These are phyloP conservation scores for Dimargaris verticillata DNA, from an alignment of 192 early-diverging fungal species.

Conservation along the genomic window DNA sequence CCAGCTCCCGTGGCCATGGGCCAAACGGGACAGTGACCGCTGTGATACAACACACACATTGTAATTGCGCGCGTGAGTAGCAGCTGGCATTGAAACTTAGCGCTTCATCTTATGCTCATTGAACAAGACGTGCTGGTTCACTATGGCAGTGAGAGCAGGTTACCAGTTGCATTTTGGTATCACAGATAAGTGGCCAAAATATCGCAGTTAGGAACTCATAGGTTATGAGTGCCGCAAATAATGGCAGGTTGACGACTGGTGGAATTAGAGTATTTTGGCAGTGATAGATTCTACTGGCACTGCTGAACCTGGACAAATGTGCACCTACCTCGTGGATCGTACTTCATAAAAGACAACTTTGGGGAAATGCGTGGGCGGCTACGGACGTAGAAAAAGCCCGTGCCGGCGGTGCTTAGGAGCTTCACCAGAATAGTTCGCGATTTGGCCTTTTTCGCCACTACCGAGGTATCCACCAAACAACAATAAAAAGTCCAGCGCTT, in stretches of 20 bases:
- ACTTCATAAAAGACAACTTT: slow-evolving; percentile 84
- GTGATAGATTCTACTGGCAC: neutral
- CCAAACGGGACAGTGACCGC: no score
- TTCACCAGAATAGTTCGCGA: slow-evolving; percentile 73
- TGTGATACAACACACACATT: no score
- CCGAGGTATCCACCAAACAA: neutral
- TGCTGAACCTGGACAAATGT: neutral
- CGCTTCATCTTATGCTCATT: slow-evolving; percentile 66
- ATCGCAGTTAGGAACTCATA: neutral
- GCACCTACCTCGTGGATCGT: slow-evolving; percentile 65
- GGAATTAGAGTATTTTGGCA: neutral
- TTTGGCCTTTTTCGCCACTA: slow-evolving; percentile 74
- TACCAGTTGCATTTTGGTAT: neutral
- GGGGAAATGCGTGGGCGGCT: slow-evolving; percentile 56
- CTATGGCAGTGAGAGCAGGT: slow-evolving; percentile 17
- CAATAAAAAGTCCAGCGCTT: no score
- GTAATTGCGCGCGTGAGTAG: no score
- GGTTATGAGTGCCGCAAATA: neutral
- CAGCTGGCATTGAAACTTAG: no score
- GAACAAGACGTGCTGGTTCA: slow-evolving; percentile 78
- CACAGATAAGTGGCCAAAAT: neutral
- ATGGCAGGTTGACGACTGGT: neutral
- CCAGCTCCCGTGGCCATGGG: no score
- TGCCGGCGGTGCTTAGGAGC: slow-evolving; percentile 74
- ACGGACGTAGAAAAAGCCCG: slow-evolving; percentile 82